A percentile compares a stretch with the other conserved stretches of the same genome.
phyloP scores from a whole-genome alignment of 306 rosid species.

The Casuarina equisetifolia region DNA sequence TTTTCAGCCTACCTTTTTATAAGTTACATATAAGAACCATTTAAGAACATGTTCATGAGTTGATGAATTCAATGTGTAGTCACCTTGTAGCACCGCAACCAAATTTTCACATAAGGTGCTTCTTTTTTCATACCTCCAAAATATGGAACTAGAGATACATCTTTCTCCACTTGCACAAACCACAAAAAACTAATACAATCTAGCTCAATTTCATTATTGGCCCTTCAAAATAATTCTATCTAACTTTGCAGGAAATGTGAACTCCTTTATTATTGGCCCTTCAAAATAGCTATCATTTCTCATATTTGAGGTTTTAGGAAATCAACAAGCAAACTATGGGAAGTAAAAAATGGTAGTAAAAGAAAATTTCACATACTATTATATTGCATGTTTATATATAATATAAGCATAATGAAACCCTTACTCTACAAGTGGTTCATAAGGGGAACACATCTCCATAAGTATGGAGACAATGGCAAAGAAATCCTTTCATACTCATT shows the following conservation, averaged over 20 bases:
- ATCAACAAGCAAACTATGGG: neutral
- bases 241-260: slow-evolving; percentile 52
- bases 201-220: slow-evolving; percentile 13
- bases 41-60: neutral
- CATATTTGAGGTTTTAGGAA: slow-evolving; percentile 35
- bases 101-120: slow-evolving; percentile 85
- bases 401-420: too few relatives aligned
- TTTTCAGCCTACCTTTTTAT: neutral
- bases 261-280: slow-evolving; percentile 56
- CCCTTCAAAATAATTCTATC: too few relatives aligned
- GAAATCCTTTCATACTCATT: too few relatives aligned
- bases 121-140: slow-evolving; percentile 79
- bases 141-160: slow-evolving; percentile 75
- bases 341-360: too few relatives aligned
- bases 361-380: too few relatives aligned
- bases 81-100: slow-evolving; percentile 82
- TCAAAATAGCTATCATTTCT: slow-evolving; percentile 28
- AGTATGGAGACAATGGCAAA: too few relatives aligned
- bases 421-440: too few relatives aligned
- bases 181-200: slow-evolving; percentile 18
- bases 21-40: neutral
- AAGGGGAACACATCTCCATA: too few relatives aligned
- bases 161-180: slow-evolving; percentile 41
- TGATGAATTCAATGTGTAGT: neutral
- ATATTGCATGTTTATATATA: too few relatives aligned